These are phyloP conservation scores for Skeletonema marinoi DNA, from an alignment of 108 stramenopile genomes.

Conservation along the genomic window DNA sequence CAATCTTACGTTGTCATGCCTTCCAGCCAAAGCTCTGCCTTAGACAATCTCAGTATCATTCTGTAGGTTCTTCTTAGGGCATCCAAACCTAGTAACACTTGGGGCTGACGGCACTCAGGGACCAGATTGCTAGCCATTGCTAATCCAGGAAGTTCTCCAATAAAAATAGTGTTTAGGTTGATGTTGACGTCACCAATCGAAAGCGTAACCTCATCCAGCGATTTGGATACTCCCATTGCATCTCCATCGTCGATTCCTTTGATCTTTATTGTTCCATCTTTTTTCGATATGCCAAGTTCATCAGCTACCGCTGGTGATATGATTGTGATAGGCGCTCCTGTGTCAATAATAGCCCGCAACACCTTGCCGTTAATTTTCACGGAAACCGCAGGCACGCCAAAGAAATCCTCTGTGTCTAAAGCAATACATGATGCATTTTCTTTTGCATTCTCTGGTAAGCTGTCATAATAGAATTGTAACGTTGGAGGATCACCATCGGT, in stretches of 20 bases:
- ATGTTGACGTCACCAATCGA: slow-evolving; percentile 9
- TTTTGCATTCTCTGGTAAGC: slow-evolving; percentile 12
- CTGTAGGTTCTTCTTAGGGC: background rate
- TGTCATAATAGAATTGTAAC: slow-evolving; percentile 25
- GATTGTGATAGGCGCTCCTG: slow-evolving; percentile 27
- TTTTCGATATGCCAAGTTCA: slow-evolving; percentile 33
- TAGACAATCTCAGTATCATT: background rate
- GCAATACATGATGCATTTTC: slow-evolving; percentile 12
- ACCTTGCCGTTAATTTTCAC: slow-evolving; percentile 18
- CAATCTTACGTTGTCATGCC: background rate
- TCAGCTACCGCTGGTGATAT: slow-evolving; percentile 6
- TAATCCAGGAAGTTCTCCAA: slow-evolving; percentile 21
- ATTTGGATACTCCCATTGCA: slow-evolving; percentile 35
- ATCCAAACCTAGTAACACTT: background rate
- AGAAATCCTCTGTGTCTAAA: background rate
- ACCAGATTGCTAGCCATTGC: slow-evolving; percentile 9
- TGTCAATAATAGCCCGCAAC: slow-evolving; percentile 27
- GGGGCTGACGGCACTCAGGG: background rate
- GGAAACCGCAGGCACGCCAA: slow-evolving; percentile 10
- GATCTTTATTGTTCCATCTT: slow-evolving; percentile 92
- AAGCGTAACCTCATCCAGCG: background rate
- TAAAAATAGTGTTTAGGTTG: background rate
- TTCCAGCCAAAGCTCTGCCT: slow-evolving; percentile 2
- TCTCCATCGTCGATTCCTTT: slow-evolving; percentile 89
- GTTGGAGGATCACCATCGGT: slow-evolving; percentile 32